Evolutionary conservation across 2,329 filamentous ascomycete genomes (phyloP), one percentile per base, ranked within the genome.

Genomic region (Tolypocladium sp.): DNA sequence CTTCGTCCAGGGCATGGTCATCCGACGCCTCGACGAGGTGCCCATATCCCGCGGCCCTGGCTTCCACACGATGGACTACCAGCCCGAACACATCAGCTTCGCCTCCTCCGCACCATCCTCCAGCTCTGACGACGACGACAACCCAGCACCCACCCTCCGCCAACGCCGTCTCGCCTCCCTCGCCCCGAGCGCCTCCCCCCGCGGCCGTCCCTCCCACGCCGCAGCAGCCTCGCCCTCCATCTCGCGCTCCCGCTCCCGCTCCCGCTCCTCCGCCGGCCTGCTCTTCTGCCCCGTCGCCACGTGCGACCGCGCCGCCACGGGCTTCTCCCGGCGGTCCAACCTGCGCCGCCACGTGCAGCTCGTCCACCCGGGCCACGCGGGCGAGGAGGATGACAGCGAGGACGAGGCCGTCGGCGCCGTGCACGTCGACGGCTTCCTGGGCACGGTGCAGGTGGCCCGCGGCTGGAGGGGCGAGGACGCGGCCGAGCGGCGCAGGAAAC

Each of bases 1-100:
- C 0, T 96, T 97, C 65, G 82, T 81, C 0, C 83, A 94, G 72
- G 77, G 81, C 30, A 91, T 94, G 82, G 74, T 77, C 2, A 79
- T 92, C 59, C 78, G 81, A 30, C 83, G 77, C 0, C 73, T 91
- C n/a, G 66, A 69, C 57, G 74, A 77, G 54, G 64, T 64, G 4
- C 68, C 70, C 8, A 58, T 60, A 5, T 63, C 66, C 2, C 64
- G 65, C 9, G 62, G 60, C 1, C 59, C 62, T 4, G 67, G 67
- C 20, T 63, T 71, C 37, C 63, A 63, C 41, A 68, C 65, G 5
- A 61, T 63, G 40, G 67, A 68, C 20, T 73, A 73, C 59, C 67
- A 61, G 13, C 73, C 73, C 0, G 65, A 70, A 22, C 63, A 62
- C 27, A 66, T 72, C 42, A 64, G 55, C 8, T 60, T 69, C 20